Evolutionary conservation across 2,329 filamentous ascomycete genomes (phyloP).

Genomic region (Ophiosphaerella herpotricha): DNA sequence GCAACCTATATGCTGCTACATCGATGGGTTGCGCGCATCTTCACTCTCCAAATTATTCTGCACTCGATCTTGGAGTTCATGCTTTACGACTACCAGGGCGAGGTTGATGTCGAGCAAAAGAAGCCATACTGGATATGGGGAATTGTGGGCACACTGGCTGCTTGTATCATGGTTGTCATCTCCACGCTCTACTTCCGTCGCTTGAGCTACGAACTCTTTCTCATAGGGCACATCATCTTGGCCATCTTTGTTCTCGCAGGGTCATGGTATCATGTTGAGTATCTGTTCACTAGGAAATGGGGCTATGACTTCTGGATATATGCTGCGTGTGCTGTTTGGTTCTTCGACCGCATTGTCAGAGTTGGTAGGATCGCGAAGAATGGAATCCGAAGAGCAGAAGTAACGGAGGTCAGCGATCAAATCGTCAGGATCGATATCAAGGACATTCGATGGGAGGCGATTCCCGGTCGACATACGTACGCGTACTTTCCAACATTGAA

Average conservation of each 20-base stretch:
- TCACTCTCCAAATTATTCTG: slow-evolving; percentile 24
- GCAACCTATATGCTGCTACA: slow-evolving; percentile 46
- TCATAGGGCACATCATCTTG: slow-evolving; percentile 39
- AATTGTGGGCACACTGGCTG: slow-evolving; percentile 40
- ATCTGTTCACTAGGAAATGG: slow-evolving; percentile 26
- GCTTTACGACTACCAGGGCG: slow-evolving; percentile 22
- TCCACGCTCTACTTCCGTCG: slow-evolving; percentile 35
- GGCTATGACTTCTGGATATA: slow-evolving; percentile 56
- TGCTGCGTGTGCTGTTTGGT: slow-evolving; percentile 51
- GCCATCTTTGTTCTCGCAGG: slow-evolving; percentile 38
- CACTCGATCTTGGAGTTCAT: slow-evolving; percentile 23
- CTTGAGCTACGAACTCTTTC: slow-evolving; percentile 42
- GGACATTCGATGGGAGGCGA: slow-evolving; percentile 44
- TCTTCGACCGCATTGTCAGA: slow-evolving; percentile 53
- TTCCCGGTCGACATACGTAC: slow-evolving; percentile 47
- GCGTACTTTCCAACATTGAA: slow-evolving; percentile 56
- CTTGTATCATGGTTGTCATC: slow-evolving; percentile 30
- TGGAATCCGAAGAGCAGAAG: slow-evolving; percentile 44
- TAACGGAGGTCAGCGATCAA: slow-evolving; percentile 38
- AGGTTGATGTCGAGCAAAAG: slow-evolving; percentile 18
- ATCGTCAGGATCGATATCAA: slow-evolving; percentile 50
- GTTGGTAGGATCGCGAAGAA: slow-evolving; percentile 46
- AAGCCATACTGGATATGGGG: slow-evolving; percentile 47
- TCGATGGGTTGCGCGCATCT: slow-evolving; percentile 31
- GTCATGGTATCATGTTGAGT: slow-evolving; percentile 48